Evolutionary conservation across 345 rosid species (phyloP).

Genomic region (Pugionium cornutum): DNA sequence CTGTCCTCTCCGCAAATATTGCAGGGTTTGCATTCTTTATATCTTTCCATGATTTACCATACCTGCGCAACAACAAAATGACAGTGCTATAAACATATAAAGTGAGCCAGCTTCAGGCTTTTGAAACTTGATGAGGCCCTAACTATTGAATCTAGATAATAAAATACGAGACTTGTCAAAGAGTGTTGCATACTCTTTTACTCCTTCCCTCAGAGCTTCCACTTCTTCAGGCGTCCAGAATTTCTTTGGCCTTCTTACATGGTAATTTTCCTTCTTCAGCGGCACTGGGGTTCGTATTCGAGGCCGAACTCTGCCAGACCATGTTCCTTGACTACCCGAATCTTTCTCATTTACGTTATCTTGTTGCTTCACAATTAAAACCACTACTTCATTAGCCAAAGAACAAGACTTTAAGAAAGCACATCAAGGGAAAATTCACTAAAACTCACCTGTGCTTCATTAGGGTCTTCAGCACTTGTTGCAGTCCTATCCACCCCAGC

Average conservation of each 20-base stretch:
- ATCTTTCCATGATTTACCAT: constrained; percentile 36
- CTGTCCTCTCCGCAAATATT: constrained; percentile 34
- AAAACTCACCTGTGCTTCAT: constrained; percentile 13
- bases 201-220: constrained; percentile 39
- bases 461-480: constrained; percentile 9
- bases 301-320: constrained; percentile 35
- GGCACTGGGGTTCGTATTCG: constrained; percentile 16
- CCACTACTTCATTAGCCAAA: constrained; percentile 22
- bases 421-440: background rate
- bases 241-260: constrained; percentile 33
- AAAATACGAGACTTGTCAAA: constrained; percentile 1
- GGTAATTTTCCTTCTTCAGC: constrained; percentile 10
- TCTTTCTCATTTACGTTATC: constrained; percentile 27
- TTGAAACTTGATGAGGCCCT: constrained; percentile 3
- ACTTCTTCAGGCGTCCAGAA: constrained; percentile 38
- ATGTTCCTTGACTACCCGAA: constrained; percentile 27
- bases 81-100: constrained; percentile 3
- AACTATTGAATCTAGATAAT: constrained; percentile 5
- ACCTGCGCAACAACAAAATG: constrained; percentile 30
- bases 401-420: constrained; percentile 7
- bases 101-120: constrained; percentile 19
- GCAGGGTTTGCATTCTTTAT: constrained; percentile 36
- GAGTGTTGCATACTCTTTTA: constrained; percentile 33
- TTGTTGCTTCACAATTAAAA: constrained; percentile 28
- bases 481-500: constrained; percentile 13